A percentile compares a stretch with the other conserved stretches of the same genome.
These are phyloP conservation scores for Volvox reticuliferus DNA, from an alignment of 139 green algal species.

Conservation along the genomic window DNA sequence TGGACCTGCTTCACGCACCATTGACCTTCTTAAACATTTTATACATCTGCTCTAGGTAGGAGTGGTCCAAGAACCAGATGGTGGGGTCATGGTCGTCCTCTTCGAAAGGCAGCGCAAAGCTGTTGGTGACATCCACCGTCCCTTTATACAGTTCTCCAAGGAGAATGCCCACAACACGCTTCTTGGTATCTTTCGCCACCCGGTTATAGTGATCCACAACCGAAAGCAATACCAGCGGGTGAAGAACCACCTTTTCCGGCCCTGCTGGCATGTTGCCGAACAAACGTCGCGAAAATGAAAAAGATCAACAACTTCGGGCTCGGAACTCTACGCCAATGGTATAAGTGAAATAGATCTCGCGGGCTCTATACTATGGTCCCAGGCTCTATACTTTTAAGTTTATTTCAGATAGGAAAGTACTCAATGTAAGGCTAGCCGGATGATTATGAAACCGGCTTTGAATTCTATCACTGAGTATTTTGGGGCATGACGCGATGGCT, in stretches of 20 bases:
- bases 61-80: conserved; percentile 99
- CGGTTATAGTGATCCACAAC: conserved; percentile 99
- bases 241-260: conserved; percentile 91
- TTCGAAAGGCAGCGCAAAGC: conserved; percentile 99
- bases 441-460: too few relatives aligned
- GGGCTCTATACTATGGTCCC: background rate
- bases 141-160: conserved; percentile 92
- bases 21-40: conserved; percentile 99
- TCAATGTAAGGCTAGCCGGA: too few relatives aligned
- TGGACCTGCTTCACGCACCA: conserved; percentile 63
- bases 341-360: background rate
- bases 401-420: too few relatives aligned
- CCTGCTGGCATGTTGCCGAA: conserved; percentile 32
- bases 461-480: too few relatives aligned
- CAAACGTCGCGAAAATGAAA: background rate
- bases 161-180: conserved; percentile 95
- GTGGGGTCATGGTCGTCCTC: conserved; percentile 95
- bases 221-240: conserved; percentile 96
- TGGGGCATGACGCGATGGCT: too few relatives aligned
- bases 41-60: conserved; percentile 98
- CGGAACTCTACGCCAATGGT: background rate
- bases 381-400: too few relatives aligned
- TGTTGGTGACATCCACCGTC: conserved; percentile 95
- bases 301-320: background rate
- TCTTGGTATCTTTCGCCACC: conserved; percentile 96